Percentiles rank a stretch among this genome's conserved stretches.
These are phyloP conservation scores for Paspalum notatum DNA, from an alignment of 176 grass and related monocot genomes.

Conservation along the genomic window DNA sequence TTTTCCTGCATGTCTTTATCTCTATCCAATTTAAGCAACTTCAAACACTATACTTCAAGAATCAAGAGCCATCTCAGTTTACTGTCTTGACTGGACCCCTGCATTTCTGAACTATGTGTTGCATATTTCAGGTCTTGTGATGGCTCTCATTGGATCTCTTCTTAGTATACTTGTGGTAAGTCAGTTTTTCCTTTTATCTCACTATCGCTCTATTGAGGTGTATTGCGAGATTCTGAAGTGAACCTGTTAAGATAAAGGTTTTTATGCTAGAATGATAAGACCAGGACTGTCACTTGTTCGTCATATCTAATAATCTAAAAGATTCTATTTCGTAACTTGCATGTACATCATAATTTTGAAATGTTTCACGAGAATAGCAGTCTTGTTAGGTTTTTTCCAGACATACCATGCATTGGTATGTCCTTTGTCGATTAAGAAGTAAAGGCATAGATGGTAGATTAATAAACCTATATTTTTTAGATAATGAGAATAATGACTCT, in stretches of 20 bases:
- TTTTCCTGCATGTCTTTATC: not conserved
- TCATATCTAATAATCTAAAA: not conserved
- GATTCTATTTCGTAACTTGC: not conserved
- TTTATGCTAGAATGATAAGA: not conserved
- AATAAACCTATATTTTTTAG: not conserved
- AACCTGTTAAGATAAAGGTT: not conserved
- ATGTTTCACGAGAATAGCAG: not conserved
- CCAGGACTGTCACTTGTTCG: not conserved
- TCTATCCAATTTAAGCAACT: not conserved
- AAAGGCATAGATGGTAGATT: not conserved
- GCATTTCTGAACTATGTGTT: conserved; percentile 23
- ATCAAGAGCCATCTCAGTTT: not conserved
- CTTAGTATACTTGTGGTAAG: conserved; percentile 95
- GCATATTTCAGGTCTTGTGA: conserved; percentile 83
- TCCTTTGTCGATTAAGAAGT: not conserved
- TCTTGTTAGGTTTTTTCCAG: not conserved
- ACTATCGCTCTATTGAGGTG: not conserved
- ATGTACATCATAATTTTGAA: not conserved
- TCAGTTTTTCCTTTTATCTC: not conserved
- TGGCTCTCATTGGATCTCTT: conserved; percentile 94
- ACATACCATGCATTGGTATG: not conserved
- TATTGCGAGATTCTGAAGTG: not conserved
- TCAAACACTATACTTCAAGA: not conserved
- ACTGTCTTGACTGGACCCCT: not conserved
- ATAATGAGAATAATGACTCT: not conserved